Conservation (phyloP, 169 alveolate species). For the Eimeria falciformis region DNA sequence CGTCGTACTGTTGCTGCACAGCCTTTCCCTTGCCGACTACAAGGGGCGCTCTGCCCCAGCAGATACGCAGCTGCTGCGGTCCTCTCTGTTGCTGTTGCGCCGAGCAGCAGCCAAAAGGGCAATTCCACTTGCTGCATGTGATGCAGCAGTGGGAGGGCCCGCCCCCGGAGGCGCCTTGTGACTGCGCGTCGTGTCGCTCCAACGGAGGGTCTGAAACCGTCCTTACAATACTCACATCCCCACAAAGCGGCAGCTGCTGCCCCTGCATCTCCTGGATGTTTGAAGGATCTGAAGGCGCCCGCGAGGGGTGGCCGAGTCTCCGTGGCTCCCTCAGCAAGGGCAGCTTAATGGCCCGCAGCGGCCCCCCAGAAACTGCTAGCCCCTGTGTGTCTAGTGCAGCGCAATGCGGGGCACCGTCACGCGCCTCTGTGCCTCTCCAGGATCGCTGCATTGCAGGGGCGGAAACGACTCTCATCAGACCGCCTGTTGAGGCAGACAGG, state of each 20-base stretch:
- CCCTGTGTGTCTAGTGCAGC: too few species aligned
- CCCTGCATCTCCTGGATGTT: too few species aligned
- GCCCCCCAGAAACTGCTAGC: too few species aligned
- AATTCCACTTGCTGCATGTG: conserved; percentile 53
- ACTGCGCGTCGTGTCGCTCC: conserved; percentile 25
- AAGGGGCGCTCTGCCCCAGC: conserved; percentile 65
- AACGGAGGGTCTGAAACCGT: conserved; percentile 43
- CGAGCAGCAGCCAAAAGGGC: conserved; percentile 35
- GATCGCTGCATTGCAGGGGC: conserved; percentile 19
- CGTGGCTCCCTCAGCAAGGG: too few species aligned
- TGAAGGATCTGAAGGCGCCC: too few species aligned
- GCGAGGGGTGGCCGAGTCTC: too few species aligned
- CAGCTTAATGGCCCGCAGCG: too few species aligned
- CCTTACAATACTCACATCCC: not conserved
- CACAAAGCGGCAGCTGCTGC: too few species aligned
- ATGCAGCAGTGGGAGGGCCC: conserved; percentile 35
- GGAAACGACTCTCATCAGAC: conserved; percentile 50
- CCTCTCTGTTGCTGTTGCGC: conserved; percentile 15
- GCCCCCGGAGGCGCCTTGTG: not conserved
- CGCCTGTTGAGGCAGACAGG: not conserved
- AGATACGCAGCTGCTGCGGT: not conserved
- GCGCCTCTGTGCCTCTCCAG: too few species aligned
- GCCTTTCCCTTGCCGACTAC: conserved; percentile 20
- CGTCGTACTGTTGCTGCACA: conserved; percentile 6
- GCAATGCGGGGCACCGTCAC: too few species aligned